Conservation (phyloP, 2,329 filamentous ascomycete species). For the Verticillium albo-atrum region DNA sequence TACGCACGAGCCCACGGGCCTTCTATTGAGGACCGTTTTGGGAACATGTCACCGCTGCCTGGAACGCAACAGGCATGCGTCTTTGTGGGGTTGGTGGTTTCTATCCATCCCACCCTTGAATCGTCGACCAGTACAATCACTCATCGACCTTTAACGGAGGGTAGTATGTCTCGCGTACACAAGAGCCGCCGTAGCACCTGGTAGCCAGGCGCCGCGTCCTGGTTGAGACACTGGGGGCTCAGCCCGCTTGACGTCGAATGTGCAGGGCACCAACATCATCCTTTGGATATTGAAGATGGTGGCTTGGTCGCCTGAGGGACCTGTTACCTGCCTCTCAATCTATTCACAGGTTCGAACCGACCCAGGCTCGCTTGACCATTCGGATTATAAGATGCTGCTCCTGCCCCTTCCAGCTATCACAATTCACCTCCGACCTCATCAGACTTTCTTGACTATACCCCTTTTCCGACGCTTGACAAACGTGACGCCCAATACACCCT, state of each 20-base stretch:
- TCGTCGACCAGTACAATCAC: background rate
- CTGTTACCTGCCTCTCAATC: background rate
- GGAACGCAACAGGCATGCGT: background rate
- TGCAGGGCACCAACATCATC: background rate
- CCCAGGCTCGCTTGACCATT: background rate
- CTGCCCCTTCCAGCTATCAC: background rate
- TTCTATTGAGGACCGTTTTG: background rate
- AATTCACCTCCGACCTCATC: background rate
- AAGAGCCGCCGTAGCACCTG: background rate
- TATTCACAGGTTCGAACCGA: background rate
- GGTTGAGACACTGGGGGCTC: background rate
- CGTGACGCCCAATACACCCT: background rate
- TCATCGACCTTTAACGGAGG: background rate
- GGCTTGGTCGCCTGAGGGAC: background rate
- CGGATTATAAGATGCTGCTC: background rate
- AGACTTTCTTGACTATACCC: background rate
- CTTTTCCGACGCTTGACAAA: background rate
- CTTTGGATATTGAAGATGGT: background rate
- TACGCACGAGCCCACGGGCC: background rate
- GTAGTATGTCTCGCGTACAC: background rate
- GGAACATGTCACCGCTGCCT: background rate
- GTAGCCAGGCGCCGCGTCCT: background rate
- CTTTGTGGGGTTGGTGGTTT: background rate
- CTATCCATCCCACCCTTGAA: background rate
- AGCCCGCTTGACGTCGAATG: background rate